These are phyloP conservation scores for Alloteropsis semialata DNA, from an alignment of 176 grass and related monocot species.

Conservation along the genomic window DNA sequence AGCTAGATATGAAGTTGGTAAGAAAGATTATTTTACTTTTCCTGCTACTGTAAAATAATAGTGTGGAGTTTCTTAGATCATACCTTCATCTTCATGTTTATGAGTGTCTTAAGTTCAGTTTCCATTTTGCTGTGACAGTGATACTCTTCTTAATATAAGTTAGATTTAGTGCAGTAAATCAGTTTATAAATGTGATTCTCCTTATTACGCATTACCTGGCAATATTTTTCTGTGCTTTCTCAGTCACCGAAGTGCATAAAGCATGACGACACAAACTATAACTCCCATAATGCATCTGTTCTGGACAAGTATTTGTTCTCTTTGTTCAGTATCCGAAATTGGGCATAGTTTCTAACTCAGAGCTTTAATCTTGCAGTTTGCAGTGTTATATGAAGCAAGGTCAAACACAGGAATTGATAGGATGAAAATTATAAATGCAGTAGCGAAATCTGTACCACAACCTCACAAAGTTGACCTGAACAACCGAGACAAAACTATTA, in stretches of 20 bases:
- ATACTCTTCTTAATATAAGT: too few species aligned
- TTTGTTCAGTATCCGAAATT: conserved; percentile 17
- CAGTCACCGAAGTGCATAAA: conserved; percentile 3
- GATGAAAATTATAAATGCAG: conserved; percentile 96
- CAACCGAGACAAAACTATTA: conserved; percentile 77
- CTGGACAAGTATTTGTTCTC: not conserved
- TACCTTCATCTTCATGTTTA: not conserved
- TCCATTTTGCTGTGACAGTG: too few species aligned
- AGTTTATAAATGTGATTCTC: too few species aligned
- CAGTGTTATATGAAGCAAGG: conserved; percentile 89
- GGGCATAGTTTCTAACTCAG: not conserved
- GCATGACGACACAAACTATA: not conserved
- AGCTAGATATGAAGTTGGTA: not conserved
- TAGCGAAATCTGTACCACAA: conserved; percentile 80
- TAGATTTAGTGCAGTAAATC: too few species aligned
- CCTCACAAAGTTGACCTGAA: conserved; percentile 94
- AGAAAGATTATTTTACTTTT: not conserved
- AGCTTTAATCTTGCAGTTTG: conserved; percentile 61
- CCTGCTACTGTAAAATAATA: too few species aligned
- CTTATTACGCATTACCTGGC: not conserved
- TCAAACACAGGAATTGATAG: conserved; percentile 94
- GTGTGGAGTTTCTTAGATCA: conserved; percentile 2
- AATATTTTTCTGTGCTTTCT: conserved; percentile 3
- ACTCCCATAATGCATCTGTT: not conserved
- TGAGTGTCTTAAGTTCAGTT: too few species aligned